phyloP scores from a whole-genome alignment of 805 yeast genomes.

The Metschnikowia lunata region DNA sequence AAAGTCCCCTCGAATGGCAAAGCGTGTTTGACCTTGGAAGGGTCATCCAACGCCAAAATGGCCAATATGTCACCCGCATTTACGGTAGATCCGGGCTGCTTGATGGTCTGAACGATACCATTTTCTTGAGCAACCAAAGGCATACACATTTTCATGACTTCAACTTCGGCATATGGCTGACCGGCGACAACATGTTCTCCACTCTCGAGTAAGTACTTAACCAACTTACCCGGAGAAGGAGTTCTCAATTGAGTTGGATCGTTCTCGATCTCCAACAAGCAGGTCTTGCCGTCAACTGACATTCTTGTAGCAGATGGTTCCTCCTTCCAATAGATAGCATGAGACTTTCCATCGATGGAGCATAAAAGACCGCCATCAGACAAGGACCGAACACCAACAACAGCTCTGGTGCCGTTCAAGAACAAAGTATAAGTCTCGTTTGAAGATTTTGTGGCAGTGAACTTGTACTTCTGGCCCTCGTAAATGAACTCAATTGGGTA shows the following conservation, averaged over 20 bases:
- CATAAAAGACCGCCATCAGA: constrained; percentile 92
- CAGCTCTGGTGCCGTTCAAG: constrained; percentile 87
- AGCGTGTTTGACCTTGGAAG: constrained; percentile 95
- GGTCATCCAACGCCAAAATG: constrained; percentile 90
- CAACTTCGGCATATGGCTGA: constrained; percentile 96
- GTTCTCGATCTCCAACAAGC: constrained; percentile 88
- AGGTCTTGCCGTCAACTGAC: constrained; percentile 93
- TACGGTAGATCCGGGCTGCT: constrained; percentile 98
- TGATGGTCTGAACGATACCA: constrained; percentile 86
- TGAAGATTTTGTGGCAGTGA: constrained; percentile 92
- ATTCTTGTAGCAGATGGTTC: constrained; percentile 93
- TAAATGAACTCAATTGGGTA: constrained; percentile 93
- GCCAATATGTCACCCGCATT: constrained; percentile 97
- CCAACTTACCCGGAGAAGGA: constrained; percentile 98
- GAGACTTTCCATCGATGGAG: constrained; percentile 88
- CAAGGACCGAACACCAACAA: constrained; percentile 80
- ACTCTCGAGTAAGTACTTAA: constrained; percentile 85
- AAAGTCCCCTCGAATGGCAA: constrained; percentile 90
- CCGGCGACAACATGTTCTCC: constrained; percentile 93
- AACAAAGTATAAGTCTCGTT: constrained; percentile 80
- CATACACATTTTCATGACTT: constrained; percentile 99
- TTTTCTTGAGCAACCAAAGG: constrained; percentile 91
- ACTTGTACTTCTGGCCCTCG: constrained; percentile 88
- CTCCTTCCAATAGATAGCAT: constrained; percentile 95
- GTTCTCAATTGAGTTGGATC: constrained; percentile 98